A percentile compares a stretch with the other conserved stretches of the same genome.
Conservation (phyloP, 805 yeast species). For the Yarrowia yakushimensis region DNA sequence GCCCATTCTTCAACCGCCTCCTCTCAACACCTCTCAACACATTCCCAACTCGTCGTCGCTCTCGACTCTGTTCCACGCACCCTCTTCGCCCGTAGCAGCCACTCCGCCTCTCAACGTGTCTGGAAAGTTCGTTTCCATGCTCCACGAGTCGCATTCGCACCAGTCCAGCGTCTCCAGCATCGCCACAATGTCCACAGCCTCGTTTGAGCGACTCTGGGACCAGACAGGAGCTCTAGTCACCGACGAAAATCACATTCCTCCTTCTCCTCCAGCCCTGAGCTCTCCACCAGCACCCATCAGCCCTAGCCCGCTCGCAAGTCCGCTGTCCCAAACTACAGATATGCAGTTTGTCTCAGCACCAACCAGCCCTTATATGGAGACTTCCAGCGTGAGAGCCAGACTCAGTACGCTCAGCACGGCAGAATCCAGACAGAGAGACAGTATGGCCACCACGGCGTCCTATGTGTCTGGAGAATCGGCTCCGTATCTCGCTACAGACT, state of each 20-base stretch:
- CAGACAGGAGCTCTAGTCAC: constrained; percentile 2
- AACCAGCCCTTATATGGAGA: background rate
- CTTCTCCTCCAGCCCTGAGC: background rate
- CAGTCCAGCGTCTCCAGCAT: background rate
- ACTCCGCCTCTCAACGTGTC: constrained; percentile 1
- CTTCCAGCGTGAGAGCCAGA: background rate
- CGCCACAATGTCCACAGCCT: background rate
- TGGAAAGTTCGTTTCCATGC: background rate
- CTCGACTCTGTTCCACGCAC: background rate
- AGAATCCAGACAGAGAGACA: background rate
- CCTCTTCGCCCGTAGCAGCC: background rate
- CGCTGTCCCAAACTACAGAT: background rate
- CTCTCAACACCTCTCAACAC: background rate
- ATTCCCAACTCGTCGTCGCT: background rate
- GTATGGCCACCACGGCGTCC: background rate
- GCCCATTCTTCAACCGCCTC: background rate
- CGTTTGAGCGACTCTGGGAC: background rate
- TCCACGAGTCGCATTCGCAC: background rate
- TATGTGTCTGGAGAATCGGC: background rate
- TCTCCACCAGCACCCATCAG: background rate
- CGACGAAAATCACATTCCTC: background rate
- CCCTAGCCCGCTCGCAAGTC: background rate
- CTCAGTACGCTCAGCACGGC: background rate
- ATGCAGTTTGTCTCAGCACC: background rate
- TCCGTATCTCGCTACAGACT: background rate